A percentile compares a stretch with the other conserved stretches of the same genome.
These are phyloP conservation scores for Myochromella boudieri DNA, from an alignment of 768 basidiomycete genomes.

Conservation along the genomic window DNA sequence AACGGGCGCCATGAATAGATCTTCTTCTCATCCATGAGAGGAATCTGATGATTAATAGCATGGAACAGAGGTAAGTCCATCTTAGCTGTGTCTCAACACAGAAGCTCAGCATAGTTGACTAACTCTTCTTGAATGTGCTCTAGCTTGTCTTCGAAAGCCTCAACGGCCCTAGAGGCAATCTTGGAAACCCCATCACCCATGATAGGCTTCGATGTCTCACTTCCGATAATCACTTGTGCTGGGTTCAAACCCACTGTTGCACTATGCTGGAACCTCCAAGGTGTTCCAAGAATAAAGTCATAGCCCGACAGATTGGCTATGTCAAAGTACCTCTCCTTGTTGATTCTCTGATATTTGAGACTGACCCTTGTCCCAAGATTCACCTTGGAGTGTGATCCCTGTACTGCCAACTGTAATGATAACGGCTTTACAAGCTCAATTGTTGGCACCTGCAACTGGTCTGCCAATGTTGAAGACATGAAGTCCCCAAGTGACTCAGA, in stretches of 20 bases:
- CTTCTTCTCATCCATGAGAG: neutral
- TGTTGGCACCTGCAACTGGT: too few species aligned
- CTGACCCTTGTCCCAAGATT: neutral
- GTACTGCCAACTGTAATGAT: too few species aligned
- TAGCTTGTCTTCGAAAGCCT: neutral
- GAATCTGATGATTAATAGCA: neutral
- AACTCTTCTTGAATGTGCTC: too few species aligned
- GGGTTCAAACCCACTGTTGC: neutral
- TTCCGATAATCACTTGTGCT: neutral
- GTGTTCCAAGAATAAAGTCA: neutral
- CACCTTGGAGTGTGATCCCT: neutral
- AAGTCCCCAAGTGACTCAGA: too few species aligned
- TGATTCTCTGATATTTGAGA: neutral
- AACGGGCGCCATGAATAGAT: too few species aligned
- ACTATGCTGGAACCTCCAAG: neutral
- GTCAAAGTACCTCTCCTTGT: neutral
- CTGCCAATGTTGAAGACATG: too few species aligned
- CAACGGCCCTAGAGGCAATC: neutral
- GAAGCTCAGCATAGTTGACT: neutral
- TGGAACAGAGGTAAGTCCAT: neutral
- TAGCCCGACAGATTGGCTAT: neutral
- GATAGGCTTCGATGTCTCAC: neutral
- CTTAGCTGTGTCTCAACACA: neutral
- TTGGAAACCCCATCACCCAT: neutral
- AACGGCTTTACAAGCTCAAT: too few species aligned